Conservation (phyloP, 345 rosid species). For the Isatis tinctoria region DNA sequence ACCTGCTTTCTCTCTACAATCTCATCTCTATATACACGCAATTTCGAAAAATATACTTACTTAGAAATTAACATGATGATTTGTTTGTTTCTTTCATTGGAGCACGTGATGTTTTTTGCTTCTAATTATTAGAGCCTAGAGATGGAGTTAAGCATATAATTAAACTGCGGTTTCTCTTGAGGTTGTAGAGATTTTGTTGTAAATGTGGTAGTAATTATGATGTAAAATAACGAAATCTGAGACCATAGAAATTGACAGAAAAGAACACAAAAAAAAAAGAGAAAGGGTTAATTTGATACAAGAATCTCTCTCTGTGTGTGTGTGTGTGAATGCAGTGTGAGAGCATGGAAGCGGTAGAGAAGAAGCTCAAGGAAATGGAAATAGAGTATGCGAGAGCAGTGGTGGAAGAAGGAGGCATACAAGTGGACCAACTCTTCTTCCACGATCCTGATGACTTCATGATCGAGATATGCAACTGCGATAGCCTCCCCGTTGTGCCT, state of each 20-base stretch:
- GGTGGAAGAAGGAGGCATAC: conserved; percentile 80
- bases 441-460: conserved; percentile 92
- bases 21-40: neutral
- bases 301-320: neutral
- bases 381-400: conserved; percentile 48
- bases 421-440: conserved; percentile 80
- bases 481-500: conserved; percentile 70
- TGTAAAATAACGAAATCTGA: neutral
- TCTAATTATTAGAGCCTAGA: neutral
- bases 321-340: conserved; percentile 50
- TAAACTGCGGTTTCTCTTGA: neutral
- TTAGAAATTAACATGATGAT: neutral
- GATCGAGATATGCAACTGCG: conserved; percentile 91
- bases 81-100: neutral
- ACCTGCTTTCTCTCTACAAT: neutral
- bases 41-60: neutral
- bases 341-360: conserved; percentile 76
- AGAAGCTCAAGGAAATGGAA: conserved; percentile 59
- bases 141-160: neutral
- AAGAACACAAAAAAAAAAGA: neutral
- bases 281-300: neutral
- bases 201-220: neutral
- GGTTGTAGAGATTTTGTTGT: neutral
- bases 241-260: neutral
- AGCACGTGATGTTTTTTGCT: neutral